These are phyloP conservation scores for Pulveroboletus sp. DNA, from an alignment of 768 basidiomycete species.

Conservation along the genomic window DNA sequence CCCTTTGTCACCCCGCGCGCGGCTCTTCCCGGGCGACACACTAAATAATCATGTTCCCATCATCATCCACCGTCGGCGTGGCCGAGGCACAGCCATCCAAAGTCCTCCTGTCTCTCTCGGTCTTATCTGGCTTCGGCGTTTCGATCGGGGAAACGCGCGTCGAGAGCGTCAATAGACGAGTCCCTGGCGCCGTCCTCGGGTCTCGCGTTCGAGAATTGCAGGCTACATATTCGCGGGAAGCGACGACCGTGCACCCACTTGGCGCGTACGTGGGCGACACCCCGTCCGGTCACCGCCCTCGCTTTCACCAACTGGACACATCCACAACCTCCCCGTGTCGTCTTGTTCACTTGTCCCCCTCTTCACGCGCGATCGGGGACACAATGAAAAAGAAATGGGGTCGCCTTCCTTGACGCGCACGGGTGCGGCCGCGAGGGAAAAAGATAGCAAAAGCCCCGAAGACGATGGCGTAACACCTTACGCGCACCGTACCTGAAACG, in stretches of 20 bases:
- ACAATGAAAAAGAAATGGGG: background rate
- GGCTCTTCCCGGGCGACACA: conserved; percentile 2
- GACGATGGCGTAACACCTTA: conserved; percentile 14
- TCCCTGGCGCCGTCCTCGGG: conserved; percentile 5
- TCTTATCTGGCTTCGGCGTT: conserved; percentile 15
- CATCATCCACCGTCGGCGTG: background rate
- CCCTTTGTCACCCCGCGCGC: background rate
- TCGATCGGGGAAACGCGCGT: conserved; percentile 7
- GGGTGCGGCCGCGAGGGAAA: conserved; percentile 7
- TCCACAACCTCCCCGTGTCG: background rate
- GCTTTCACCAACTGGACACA: background rate
- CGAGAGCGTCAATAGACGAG: background rate
- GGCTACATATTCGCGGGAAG: conserved; percentile 19
- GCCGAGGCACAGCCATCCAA: conserved; percentile 14
- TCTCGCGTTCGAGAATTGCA: conserved; percentile 1
- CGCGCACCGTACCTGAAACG: conserved; percentile 8
- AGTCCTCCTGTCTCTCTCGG: conserved; percentile 10
- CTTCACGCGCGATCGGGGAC: background rate
- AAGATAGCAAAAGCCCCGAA: conserved; percentile 3
- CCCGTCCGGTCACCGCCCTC: background rate
- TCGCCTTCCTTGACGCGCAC: background rate
- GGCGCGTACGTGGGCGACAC: background rate
- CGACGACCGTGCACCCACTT: background rate
- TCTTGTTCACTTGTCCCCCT: conserved; percentile 5
- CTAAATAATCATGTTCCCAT: background rate